Evolutionary conservation across 1,284 basidiomycete genomes (phyloP).

Genomic region (Cryptococcus maquisensis): DNA sequence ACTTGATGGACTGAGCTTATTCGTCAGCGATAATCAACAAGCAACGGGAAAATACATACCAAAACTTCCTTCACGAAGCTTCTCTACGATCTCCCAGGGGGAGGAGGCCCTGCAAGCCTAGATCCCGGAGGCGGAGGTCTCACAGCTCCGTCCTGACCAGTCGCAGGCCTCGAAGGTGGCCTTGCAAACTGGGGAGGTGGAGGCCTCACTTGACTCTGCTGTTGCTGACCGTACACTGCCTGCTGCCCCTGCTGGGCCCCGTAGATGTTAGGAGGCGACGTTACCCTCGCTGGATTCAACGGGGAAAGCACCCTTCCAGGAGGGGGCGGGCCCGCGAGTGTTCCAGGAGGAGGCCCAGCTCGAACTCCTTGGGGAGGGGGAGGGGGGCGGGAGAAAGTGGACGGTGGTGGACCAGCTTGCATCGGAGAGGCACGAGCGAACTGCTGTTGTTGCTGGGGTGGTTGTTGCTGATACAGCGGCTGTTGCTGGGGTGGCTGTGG

Average conservation of each 20-base stretch:
- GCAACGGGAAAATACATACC: no score
- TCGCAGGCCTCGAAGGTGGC: no score
- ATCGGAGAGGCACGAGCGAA: not conserved
- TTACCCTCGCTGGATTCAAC: constrained; percentile 5
- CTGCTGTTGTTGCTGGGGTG: constrained; percentile 1
- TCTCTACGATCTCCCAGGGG: constrained; percentile 22
- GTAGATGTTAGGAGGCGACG: not conserved
- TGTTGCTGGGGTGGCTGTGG: constrained; percentile 17
- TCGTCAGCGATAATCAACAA: no score
- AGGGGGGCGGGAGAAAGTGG: constrained; percentile 52
- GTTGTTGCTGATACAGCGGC: constrained; percentile 1
- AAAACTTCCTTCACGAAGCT: no score
- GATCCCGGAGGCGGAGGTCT: constrained; percentile 15
- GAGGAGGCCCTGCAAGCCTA: constrained; percentile 37
- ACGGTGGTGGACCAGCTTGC: constrained; percentile 48
- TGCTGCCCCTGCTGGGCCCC: not conserved
- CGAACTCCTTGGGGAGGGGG: constrained; percentile 49
- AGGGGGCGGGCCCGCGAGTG: constrained; percentile 23
- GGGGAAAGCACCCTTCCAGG: constrained; percentile 22
- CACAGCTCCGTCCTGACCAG: not conserved
- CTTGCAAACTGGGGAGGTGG: not conserved
- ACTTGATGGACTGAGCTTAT: no score
- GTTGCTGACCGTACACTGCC: constrained; percentile 4
- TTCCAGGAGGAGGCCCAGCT: constrained; percentile 16
- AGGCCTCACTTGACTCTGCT: constrained; percentile 4